Conservation (phyloP, 208 protist genomes). For the Leishmania arabica region DNA sequence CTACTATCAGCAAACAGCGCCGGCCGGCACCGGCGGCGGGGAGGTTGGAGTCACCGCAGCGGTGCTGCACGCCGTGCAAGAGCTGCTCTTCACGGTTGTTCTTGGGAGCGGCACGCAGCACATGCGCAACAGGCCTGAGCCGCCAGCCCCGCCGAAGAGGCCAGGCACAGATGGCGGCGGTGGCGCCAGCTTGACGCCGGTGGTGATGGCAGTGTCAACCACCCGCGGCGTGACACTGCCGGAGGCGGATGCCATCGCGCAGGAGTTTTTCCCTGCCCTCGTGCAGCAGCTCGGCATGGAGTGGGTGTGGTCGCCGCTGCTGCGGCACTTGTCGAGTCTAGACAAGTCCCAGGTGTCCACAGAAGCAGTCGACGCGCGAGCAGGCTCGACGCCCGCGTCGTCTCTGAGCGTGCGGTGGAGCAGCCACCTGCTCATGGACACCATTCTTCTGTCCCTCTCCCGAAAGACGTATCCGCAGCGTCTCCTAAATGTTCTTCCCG, state of each 20-base stretch:
- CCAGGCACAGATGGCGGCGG: neutral
- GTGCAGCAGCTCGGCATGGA: constrained; percentile 80
- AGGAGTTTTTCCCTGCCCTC: constrained; percentile 60
- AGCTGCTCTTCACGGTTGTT: constrained; percentile 66
- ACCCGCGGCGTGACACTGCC: constrained; percentile 44
- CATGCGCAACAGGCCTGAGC: constrained; percentile 32
- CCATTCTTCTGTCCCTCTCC: constrained; percentile 42
- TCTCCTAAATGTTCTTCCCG: constrained; percentile 61
- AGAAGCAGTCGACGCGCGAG: neutral
- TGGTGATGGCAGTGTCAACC: constrained; percentile 28
- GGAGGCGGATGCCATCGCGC: constrained; percentile 65
- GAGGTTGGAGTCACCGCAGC: neutral
- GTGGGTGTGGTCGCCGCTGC: constrained; percentile 81
- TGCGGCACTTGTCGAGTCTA: constrained; percentile 49
- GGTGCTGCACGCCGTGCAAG: constrained; percentile 55
- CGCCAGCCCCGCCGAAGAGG: constrained; percentile 6
- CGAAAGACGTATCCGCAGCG: constrained; percentile 66
- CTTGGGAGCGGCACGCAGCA: constrained; percentile 35
- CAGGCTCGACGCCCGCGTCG: neutral
- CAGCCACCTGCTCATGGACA: constrained; percentile 47
- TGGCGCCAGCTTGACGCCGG: neutral
- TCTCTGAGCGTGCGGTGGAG: constrained; percentile 37
- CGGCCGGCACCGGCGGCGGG: constrained; percentile 5
- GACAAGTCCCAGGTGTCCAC: constrained; percentile 42
- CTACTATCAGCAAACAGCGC: constrained; percentile 16